Base-by-base conservation (phyloP, 169 alveolate genomes). In the Cyclospora cayetanensis region DNA sequence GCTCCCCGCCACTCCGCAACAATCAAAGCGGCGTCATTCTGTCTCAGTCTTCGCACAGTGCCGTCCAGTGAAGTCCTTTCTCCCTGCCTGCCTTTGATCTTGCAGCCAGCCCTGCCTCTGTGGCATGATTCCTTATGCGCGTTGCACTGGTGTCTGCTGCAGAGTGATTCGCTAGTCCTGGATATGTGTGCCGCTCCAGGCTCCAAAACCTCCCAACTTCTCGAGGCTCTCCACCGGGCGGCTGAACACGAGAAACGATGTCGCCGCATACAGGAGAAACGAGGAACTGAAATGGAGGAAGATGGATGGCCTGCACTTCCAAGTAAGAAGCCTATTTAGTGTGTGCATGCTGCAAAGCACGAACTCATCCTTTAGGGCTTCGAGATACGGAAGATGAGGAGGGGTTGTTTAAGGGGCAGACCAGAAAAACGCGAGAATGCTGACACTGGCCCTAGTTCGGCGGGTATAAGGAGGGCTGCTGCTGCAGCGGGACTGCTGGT, bases 181-280 rank as follows among this genome's bases (percentile, higher is more conserved):
- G 99, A 97, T 91, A 94, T 96, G 97, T 97, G 99, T 88, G 98
- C 99, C 20, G 98, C 98, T 7, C 99, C 99, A 9, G 99, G 99
- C 29, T 93, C 97, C 83, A 97, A 97, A 83, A 97, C 98, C 46
- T 90, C 97, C 31, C 97, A 97, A 86, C 88, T 93, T 31, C 83
- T 96, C 46, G 98, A 97, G 76, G 89, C 93, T 35, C 31, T 96
- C 68, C 93, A 65, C 50, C 50, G 11, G 35, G 87, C 76, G 76
- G 7, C 88, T 15, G 85, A 12, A 25, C 74, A 35, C 37, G 74
- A 60, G 31, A 0, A 50, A 27, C 50, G 18, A 27, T 46, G 60
- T 15, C 15, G 60, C 7, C 60, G 15, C n/a, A 7, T 11, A 46
- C 60, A 46, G 60, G n/a, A 68, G 43, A 11, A 25, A 29, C 46